phyloP scores from a whole-genome alignment of 2,329 filamentous ascomycete genomes.

The Fusarium sp. region DNA sequence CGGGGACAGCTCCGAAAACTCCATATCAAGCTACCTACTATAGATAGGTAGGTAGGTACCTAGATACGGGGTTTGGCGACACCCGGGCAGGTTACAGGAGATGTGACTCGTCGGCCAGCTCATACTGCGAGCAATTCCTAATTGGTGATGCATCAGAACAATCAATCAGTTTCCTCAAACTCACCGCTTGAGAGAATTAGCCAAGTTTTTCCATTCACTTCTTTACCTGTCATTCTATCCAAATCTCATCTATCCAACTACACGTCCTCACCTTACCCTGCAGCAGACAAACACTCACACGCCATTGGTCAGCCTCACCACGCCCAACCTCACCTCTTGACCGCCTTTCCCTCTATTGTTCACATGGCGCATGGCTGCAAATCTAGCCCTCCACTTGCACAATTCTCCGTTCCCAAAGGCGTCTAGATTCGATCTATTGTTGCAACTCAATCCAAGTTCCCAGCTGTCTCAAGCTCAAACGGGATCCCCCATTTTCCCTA shows the following conservation, averaged over 20 bases:
- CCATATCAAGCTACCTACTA: slow-evolving; percentile 22
- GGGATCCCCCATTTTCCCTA: slow-evolving; percentile 4
- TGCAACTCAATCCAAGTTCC: slow-evolving; percentile 23
- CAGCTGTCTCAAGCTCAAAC: slow-evolving; percentile 26
- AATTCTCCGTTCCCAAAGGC: slow-evolving; percentile 24
- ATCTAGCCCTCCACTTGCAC: slow-evolving; percentile 18
- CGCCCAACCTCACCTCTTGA: slow-evolving; percentile 27
- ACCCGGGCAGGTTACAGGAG: slow-evolving; percentile 11
- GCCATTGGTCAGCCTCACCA: slow-evolving; percentile 18
- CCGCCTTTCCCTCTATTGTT: slow-evolving; percentile 41
- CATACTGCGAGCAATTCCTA: slow-evolving; percentile 11
- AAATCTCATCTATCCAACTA: background rate
- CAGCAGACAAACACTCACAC: slow-evolving; percentile 9
- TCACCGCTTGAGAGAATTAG: slow-evolving; percentile 7
- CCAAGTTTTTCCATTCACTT: slow-evolving; percentile 18
- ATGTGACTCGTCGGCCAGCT: slow-evolving; percentile 6
- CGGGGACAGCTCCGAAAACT: slow-evolving; percentile 4
- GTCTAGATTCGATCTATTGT: slow-evolving; percentile 33
- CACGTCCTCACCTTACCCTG: slow-evolving; percentile 24
- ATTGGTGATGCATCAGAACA: slow-evolving; percentile 15
- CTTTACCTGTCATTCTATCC: background rate
- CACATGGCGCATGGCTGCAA: slow-evolving; percentile 19
- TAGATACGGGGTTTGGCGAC: slow-evolving; percentile 15
- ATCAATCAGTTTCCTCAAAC: slow-evolving; percentile 9
- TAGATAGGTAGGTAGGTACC: slow-evolving; percentile 7